Conservation (phyloP, 768 basidiomycete species). For the Termitomyces sp. region DNA sequence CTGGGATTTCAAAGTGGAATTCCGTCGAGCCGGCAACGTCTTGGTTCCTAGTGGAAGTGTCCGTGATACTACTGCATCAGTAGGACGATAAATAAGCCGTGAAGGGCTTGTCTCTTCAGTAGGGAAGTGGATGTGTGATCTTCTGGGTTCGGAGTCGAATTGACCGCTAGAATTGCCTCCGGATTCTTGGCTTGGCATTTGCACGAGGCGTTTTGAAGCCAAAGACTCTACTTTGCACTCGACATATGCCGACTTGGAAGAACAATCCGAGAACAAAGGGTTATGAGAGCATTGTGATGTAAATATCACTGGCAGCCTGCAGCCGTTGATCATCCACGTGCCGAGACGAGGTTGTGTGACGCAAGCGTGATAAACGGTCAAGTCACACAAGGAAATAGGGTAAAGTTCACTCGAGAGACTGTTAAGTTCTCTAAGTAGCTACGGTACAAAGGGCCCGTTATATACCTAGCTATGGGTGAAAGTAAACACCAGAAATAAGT, state of each 20-base stretch:
- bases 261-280: not conserved
- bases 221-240: not conserved
- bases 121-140: constrained; percentile 17
- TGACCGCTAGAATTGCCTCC: constrained; percentile 6
- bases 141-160: constrained; percentile 11
- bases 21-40: constrained; percentile 9
- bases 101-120: constrained; percentile 9
- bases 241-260: not conserved
- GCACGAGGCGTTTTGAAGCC: not conserved
- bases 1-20: constrained; percentile 8
- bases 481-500: too few relatives aligned
- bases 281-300: not conserved
- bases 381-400: too few relatives aligned
- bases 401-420: too few relatives aligned
- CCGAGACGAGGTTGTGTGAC: too few relatives aligned
- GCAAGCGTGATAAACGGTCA: too few relatives aligned
- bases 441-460: too few relatives aligned
- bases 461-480: too few relatives aligned
- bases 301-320: not conserved
- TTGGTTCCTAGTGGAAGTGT: not conserved
- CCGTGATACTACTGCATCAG: constrained; percentile 3
- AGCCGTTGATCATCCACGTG: too few relatives aligned
- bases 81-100: constrained; percentile 1
- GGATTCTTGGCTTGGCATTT: constrained; percentile 12
- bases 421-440: too few relatives aligned